Evolutionary conservation across 1,284 basidiomycete species (phyloP).

Genomic region (Trametes sp.): DNA sequence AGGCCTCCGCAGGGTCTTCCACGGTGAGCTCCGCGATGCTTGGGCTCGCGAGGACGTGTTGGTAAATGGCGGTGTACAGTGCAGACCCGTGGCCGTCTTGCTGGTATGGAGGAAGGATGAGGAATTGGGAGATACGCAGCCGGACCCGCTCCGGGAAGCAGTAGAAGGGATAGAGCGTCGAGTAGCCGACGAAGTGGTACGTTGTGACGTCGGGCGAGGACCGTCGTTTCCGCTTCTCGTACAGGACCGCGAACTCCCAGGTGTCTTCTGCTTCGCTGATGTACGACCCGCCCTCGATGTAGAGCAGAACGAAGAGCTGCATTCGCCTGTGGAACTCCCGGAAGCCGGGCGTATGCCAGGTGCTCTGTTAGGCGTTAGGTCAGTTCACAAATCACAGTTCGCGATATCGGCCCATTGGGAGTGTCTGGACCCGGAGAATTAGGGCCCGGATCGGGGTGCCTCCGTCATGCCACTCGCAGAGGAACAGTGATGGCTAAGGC

Average conservation of each 20-base stretch:
- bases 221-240: conserved; percentile 80
- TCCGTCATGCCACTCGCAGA: conserved; percentile 8
- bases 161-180: conserved; percentile 93
- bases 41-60: conserved; percentile 71
- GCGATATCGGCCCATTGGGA: conserved; percentile 4
- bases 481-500: neutral
- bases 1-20: conserved; percentile 96
- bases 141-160: conserved; percentile 90
- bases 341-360: conserved; percentile 90
- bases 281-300: conserved; percentile 95
- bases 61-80: conserved; percentile 89
- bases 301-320: conserved; percentile 94
- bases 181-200: conserved; percentile 94
- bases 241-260: conserved; percentile 91
- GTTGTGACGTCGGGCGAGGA: conserved; percentile 56
- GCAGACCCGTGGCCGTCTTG: conserved; percentile 89
- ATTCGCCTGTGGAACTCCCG: conserved; percentile 92
- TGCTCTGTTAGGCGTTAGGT: conserved; percentile 53
- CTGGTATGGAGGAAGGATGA: conserved; percentile 93
- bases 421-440: conserved; percentile 2
- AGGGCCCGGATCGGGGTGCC: conserved; percentile 11
- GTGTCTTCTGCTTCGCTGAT: conserved; percentile 89
- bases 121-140: conserved; percentile 91
- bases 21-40: conserved; percentile 91
- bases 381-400: neutral